phyloP scores from a whole-genome alignment of 1,139 yeast species.

The Hansenula anomala region DNA sequence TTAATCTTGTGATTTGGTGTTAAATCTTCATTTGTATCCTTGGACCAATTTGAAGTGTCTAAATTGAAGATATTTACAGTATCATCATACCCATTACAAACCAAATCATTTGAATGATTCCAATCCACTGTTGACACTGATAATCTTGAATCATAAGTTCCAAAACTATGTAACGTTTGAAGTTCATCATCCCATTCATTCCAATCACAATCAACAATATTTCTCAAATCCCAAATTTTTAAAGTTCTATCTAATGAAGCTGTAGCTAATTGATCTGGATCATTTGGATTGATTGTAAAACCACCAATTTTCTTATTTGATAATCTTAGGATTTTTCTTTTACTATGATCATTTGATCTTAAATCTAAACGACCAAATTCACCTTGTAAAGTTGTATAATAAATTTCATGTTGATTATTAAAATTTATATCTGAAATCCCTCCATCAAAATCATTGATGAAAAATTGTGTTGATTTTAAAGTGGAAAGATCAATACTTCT shows the following conservation, averaged over 20 bases:
- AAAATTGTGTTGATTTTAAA: conserved; percentile 53
- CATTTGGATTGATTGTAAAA: conserved; percentile 69
- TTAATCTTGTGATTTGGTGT: conserved; percentile 56
- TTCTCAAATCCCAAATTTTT: conserved; percentile 82
- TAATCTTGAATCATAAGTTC: conserved; percentile 65
- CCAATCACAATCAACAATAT: conserved; percentile 39
- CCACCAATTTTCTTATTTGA: conserved; percentile 93
- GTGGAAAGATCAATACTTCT: conserved; percentile 64
- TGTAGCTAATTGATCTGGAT: conserved; percentile 62
- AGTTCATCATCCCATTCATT: conserved; percentile 36
- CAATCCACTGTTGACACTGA: conserved; percentile 87
- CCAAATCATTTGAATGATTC: conserved; percentile 70
- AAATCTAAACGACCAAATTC: conserved; percentile 68
- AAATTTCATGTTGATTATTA: conserved; percentile 51
- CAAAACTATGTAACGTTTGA: conserved; percentile 49
- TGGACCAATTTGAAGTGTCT: conserved; percentile 19
- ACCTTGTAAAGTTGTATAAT: conserved; percentile 75
- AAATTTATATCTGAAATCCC: conserved; percentile 59
- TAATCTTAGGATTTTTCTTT: conserved; percentile 44
- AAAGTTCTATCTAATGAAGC: conserved; percentile 84
- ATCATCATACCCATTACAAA: conserved; percentile 92
- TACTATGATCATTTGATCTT: conserved; percentile 38
- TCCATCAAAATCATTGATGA: conserved; percentile 47
- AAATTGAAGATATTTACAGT: conserved; percentile 58
- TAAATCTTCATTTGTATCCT: conserved; percentile 30